phyloP scores from a whole-genome alignment of 176 grass and related monocot genomes.

The Raddia guianensis region DNA sequence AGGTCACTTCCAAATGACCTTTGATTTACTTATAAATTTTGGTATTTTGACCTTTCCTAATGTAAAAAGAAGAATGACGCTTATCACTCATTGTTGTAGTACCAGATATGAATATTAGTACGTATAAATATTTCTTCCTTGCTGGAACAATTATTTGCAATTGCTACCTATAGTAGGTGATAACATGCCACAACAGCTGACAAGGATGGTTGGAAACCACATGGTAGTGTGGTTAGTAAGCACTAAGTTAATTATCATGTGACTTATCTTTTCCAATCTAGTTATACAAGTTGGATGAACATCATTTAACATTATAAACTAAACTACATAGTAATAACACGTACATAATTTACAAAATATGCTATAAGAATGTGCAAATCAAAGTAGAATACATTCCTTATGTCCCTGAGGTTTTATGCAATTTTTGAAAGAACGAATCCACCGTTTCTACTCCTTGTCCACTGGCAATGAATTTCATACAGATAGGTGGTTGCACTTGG shows the following conservation, averaged over 20 bases:
- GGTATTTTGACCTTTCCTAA: too few species aligned
- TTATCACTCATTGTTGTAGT: too few species aligned
- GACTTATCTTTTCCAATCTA: not conserved
- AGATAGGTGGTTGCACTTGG: constrained; percentile 46
- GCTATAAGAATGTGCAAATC: not conserved
- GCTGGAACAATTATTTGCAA: not conserved
- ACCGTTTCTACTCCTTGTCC: constrained; percentile 20
- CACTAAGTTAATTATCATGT: not conserved
- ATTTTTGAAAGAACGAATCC: constrained; percentile 36
- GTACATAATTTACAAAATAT: not conserved
- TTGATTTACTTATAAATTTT: too few species aligned
- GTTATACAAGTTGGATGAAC: not conserved
- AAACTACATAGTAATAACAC: not conserved
- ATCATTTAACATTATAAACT: not conserved
- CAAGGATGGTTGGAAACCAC: not conserved
- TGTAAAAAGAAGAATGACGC: too few species aligned
- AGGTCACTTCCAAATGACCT: too few species aligned
- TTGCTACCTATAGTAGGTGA: not conserved
- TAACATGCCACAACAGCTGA: not conserved
- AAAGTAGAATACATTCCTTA: not conserved
- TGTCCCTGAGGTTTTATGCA: not conserved
- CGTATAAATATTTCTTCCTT: too few species aligned
- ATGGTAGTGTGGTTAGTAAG: not conserved
- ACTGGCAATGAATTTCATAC: constrained; percentile 56
- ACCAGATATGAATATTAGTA: too few species aligned